Conservation (phyloP, 306 rosid species). For the Inga leiocalycina region DNA sequence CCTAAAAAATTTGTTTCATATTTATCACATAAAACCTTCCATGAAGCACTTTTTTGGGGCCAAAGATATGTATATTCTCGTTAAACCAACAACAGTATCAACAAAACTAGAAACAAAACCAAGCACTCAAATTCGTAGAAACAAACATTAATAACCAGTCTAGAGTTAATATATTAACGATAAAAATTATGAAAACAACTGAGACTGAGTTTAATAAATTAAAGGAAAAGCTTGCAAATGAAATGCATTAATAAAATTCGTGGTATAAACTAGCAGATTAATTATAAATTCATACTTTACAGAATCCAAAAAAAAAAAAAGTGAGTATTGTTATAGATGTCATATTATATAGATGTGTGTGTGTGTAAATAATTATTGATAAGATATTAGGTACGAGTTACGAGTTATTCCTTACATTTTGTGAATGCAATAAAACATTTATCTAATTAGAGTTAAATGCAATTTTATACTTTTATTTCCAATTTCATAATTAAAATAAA, state of each 20-base stretch:
- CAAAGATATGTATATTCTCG: too few relatives aligned
- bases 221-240: not conserved
- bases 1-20: conserved; percentile 36
- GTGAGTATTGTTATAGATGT: too few relatives aligned
- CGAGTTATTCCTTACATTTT: too few relatives aligned
- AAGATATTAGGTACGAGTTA: not conserved
- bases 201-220: not conserved
- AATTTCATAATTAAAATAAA: not conserved
- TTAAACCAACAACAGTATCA: too few relatives aligned
- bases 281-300: not conserved
- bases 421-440: not conserved
- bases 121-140: too few relatives aligned
- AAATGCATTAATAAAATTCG: not conserved
- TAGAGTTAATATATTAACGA: not conserved
- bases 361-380: too few relatives aligned
- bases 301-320: too few relatives aligned
- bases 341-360: too few relatives aligned
- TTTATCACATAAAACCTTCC: too few relatives aligned
- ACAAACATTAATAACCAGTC: too few relatives aligned
- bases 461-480: not conserved
- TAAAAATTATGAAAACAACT: not conserved
- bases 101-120: too few relatives aligned
- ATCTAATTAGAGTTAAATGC: not conserved
- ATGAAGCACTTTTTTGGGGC: too few relatives aligned
- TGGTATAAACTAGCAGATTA: not conserved